Evolutionary conservation across 1,139 yeast species (phyloP).

Genomic region (Hyphopichia khmerensis): DNA sequence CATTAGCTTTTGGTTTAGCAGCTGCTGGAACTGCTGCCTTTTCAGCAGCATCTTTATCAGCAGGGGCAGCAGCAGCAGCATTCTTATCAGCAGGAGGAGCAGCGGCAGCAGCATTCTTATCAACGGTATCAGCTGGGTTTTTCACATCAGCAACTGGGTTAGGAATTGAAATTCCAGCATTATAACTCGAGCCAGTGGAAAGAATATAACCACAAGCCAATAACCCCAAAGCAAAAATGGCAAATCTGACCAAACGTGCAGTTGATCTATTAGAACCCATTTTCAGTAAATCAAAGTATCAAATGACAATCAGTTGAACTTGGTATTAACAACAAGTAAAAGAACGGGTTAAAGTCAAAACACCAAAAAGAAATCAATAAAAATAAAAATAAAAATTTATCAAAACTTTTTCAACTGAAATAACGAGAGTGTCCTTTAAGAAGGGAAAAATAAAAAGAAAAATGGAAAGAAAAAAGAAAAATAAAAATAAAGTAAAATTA

Average conservation of each 20-base stretch:
- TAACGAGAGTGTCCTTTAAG: not conserved
- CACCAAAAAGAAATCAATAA: too few relatives aligned
- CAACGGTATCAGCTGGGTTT: not conserved
- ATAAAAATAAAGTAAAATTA: not conserved
- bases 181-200: slow-evolving; percentile 55
- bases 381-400: not conserved
- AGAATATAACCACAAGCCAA: slow-evolving; percentile 60
- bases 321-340: not conserved
- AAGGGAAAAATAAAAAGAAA: not conserved
- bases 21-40: slow-evolving; percentile 6
- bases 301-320: too few relatives aligned
- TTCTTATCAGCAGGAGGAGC: slow-evolving; percentile 3
- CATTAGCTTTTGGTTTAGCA: slow-evolving; percentile 10
- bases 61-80: slow-evolving; percentile 6
- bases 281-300: not conserved
- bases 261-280: slow-evolving; percentile 52
- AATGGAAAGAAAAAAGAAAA: not conserved
- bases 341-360: too few relatives aligned
- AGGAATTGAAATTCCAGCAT: slow-evolving; percentile 10
- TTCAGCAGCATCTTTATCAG: slow-evolving; percentile 7
- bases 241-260: slow-evolving; percentile 62
- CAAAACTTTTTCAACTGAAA: too few relatives aligned
- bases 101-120: not conserved
- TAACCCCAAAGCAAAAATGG: slow-evolving; percentile 56
- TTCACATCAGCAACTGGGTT: slow-evolving; percentile 7